Base-by-base conservation (phyloP, 2,329 filamentous ascomycete genomes). In the Hymenoscyphus albidus region DNA sequence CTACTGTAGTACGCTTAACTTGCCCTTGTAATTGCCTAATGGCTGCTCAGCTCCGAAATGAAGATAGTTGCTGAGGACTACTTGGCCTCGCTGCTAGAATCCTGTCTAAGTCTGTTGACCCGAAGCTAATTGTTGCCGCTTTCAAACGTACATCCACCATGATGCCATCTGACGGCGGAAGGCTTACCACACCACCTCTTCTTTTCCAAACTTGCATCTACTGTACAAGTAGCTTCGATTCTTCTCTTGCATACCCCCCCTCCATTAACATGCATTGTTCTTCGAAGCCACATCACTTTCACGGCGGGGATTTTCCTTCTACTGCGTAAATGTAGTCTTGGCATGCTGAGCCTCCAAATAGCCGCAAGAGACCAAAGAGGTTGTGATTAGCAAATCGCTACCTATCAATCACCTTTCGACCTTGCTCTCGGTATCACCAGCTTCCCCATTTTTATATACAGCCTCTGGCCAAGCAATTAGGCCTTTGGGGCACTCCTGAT, bases 361-460 rank as follows among this genome's bases (percentile, higher is more conserved):
- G 44, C 44, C 44, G 44, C n/a, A 51, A 22, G 10, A 10, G 9
- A 51, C 44, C 44, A 51, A 51, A 51, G 44, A 22, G 44, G 44
- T 2, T 18, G 3, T 27, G n/a, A 51, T 22, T 18, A 9, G 7
- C 32, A 35, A 22, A 22, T 51, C n/a, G 9, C 9, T 51, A 18
- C 2, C 1, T 22, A 22, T 22, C 22, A 22, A 22, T 22, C 22
- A 51, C 22, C n/a, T 51, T 7, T 51, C 44, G 44, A 51, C 44
- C 44, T 51, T 51, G 44, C 6, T 51, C 44, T 51, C 44, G 44
- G 44, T 51, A 51, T 51, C 44, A 22, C 44, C n/a, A 9, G 44
- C 44, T 44, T 59, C 35, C n/a, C 39, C 58, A 59, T 59, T 16
- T 59, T 59, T 42, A 14, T 59, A 39, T 27, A 16, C 35, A 39